Conservation (phyloP, 106 monocot species). For the Allium sativum region DNA sequence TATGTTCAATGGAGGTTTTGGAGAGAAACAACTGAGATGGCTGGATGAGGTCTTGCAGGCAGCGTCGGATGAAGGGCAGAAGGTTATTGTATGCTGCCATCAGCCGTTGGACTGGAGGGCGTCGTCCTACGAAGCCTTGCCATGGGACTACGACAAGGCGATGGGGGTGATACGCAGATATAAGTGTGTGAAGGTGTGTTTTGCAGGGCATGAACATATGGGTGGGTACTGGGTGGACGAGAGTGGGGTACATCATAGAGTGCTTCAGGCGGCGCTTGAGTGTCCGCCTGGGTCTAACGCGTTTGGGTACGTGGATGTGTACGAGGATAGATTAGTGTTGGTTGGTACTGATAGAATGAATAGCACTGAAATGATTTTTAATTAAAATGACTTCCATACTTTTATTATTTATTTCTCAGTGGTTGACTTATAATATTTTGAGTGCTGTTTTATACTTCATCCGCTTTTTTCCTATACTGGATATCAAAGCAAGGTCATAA, state of each 20-base stretch:
- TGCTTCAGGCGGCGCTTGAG: conserved; percentile 76
- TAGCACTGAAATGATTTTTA: conserved; percentile 51
- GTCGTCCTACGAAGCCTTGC: conserved; percentile 32
- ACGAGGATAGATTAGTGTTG: conserved; percentile 37
- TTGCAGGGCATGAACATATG: conserved; percentile 79
- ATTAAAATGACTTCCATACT: neutral
- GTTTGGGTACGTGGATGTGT: conserved; percentile 65
- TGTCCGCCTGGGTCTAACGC: conserved; percentile 63
- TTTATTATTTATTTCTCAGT: too few relatives aligned
- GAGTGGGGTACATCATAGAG: conserved; percentile 61
- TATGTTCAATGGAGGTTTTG: conserved; percentile 74
- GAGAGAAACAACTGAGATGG: conserved; percentile 59
- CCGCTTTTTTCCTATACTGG: too few relatives aligned
- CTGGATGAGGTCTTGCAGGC: conserved; percentile 51
- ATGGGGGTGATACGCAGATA: conserved; percentile 48
- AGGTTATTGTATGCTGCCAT: conserved; percentile 66
- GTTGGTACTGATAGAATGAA: conserved; percentile 45
- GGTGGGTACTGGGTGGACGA: conserved; percentile 70
- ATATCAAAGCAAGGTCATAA: too few relatives aligned
- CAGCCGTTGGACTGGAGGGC: conserved; percentile 52
- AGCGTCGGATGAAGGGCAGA: conserved; percentile 27
- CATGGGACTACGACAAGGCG: conserved; percentile 84
- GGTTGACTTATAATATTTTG: too few relatives aligned
- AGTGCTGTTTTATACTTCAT: too few relatives aligned
- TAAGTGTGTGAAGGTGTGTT: conserved; percentile 64